Conservation (phyloP, 78 protist species). For the Chrysochromulina tobinii region DNA sequence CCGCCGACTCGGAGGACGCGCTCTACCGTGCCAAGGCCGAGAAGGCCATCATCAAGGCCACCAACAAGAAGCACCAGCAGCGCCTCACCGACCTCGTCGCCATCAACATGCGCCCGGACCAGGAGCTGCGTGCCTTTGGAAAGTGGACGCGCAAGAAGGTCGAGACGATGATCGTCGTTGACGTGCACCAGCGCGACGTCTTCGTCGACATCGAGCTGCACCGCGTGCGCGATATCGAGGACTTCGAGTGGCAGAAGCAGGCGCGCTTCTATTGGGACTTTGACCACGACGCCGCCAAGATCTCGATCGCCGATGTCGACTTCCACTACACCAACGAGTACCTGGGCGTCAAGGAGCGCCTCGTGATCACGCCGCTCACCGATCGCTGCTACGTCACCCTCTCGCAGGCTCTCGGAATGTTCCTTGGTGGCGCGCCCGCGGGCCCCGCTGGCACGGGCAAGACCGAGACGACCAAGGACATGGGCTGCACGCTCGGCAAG, state of each 20-base stretch:
- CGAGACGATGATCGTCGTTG: constrained; percentile 86
- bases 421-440: constrained; percentile 89
- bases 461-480: constrained; percentile 92
- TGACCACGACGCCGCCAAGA: constrained; percentile 46
- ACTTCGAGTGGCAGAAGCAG: constrained; percentile 78
- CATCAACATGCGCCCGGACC: constrained; percentile 34
- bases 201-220: constrained; percentile 46
- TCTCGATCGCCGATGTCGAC: constrained; percentile 77
- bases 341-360: constrained; percentile 81
- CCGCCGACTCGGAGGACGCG: constrained; percentile 65
- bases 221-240: constrained; percentile 33
- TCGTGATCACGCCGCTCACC: constrained; percentile 90
- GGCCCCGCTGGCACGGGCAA: constrained; percentile 96
- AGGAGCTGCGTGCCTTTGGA: background rate
- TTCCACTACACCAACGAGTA: constrained; percentile 84
- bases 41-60: constrained; percentile 6
- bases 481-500: constrained; percentile 80
- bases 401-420: constrained; percentile 80
- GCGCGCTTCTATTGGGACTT: constrained; percentile 74
- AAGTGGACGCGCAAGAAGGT: constrained; percentile 15
- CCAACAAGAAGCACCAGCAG: background rate
- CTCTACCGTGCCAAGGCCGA: constrained; percentile 30
- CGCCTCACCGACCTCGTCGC: constrained; percentile 54
- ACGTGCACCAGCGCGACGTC: constrained; percentile 86
- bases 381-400: constrained; percentile 89